Conservation (phyloP, 148 eudicot species). For the Chenopodium formosanum region DNA sequence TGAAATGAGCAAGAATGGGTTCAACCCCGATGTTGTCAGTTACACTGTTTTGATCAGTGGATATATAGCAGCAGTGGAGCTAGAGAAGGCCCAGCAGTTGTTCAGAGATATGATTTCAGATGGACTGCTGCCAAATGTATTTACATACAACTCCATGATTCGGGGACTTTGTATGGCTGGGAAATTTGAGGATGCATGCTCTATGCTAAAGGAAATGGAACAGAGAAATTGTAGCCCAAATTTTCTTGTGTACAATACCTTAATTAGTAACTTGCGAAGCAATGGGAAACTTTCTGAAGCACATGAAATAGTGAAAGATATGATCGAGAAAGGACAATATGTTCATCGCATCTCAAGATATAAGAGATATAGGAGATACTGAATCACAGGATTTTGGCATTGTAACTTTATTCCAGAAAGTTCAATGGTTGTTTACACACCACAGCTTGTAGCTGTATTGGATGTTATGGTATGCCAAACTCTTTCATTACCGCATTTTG, state of each 20-base stretch:
- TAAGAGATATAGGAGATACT: constrained; percentile 50
- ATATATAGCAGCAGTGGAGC: constrained; percentile 57
- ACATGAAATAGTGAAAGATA: constrained; percentile 52
- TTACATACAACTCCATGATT: constrained; percentile 79
- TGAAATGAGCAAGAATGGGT: constrained; percentile 66
- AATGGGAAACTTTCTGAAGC: constrained; percentile 73
- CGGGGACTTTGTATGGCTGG: constrained; percentile 75
- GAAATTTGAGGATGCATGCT: constrained; percentile 60
- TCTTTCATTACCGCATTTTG: constrained; percentile 4
- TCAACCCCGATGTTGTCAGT: constrained; percentile 76
- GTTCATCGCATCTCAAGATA: constrained; percentile 56
- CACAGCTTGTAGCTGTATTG: constrained; percentile 15
- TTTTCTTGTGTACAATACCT: constrained; percentile 69
- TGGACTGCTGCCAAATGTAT: constrained; percentile 78
- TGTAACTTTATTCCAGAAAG: constrained; percentile 18
- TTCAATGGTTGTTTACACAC: constrained; percentile 13
- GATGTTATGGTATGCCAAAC: constrained; percentile 20
- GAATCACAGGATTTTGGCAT: constrained; percentile 18
- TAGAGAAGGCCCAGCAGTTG: constrained; percentile 60
- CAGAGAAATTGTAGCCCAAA: constrained; percentile 66
- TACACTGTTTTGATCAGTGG: constrained; percentile 83
- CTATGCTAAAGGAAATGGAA: constrained; percentile 82
- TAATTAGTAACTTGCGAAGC: constrained; percentile 53
- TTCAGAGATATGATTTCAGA: constrained; percentile 60
- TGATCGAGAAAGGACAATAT: constrained; percentile 80